Evolutionary conservation across 805 yeast species (phyloP), one percentile per base, ranked within the genome.

Genomic region (Helenozyma rhizophorensis): DNA sequence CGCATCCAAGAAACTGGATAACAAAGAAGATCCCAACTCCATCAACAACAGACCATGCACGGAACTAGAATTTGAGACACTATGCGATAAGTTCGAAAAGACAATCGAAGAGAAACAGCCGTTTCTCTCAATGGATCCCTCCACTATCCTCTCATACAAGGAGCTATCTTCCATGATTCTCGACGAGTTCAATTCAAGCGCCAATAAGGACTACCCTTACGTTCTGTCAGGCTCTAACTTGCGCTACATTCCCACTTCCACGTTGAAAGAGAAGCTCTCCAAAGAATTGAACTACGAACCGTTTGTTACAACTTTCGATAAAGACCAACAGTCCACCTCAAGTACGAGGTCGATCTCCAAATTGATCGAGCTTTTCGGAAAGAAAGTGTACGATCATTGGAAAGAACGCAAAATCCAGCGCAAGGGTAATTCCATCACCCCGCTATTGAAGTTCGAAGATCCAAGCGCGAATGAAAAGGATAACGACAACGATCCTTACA

Each of bases 401-500:
- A 82, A 74, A 43, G 45, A 50, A 6, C 69, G 97, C 41, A 83
- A 89, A 55, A 70, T 88, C 13, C 76, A 61, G 26, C 66, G 86
- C 33, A 58, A 67, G 17, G 97, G 97, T 21, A 74, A 74, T 46
- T 58, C 83, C 4, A 74, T 93, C 14, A 72, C 77, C 45, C 95
- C 97, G 4, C 58, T 70, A 11, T 66, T 93, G 31, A 84, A 80
- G 55, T 88, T 85, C 55, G 97, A 89, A 62, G 89, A 85, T 47
- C 85, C 85, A 15, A 63, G 56, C 43, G 70, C 70, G 6, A 76
- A 76, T 35, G 93, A 86, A 38, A 88, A 88, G 51, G 97, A 89
- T 50, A 65, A 66, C 36, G 97, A 89, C 50, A 76, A 74, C 39
- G 97, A 93, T 57, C 97, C 98, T 2, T 93, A 93, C 58, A 82